Conservation (phyloP, 2,329 filamentous ascomycete species). For the Xylariaceae sp. region DNA sequence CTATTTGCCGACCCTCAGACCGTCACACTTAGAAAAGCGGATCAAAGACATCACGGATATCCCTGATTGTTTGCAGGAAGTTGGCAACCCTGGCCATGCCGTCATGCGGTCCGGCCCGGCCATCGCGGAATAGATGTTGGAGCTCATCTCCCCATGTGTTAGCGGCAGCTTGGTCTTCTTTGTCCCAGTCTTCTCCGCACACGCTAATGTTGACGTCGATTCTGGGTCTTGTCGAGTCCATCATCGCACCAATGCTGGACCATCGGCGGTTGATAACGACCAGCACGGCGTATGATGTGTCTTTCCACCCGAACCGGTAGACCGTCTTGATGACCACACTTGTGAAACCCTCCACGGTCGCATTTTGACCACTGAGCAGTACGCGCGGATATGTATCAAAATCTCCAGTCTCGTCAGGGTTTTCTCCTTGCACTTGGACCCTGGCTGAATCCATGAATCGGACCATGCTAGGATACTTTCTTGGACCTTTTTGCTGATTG, state of each 20-base stretch:
- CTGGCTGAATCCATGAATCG: slow-evolving; percentile 30
- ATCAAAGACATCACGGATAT: slow-evolving; percentile 27
- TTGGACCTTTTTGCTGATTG: slow-evolving; percentile 28
- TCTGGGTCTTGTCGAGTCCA: slow-evolving; percentile 11
- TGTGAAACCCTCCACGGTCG: slow-evolving; percentile 30
- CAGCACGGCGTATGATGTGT: slow-evolving; percentile 39
- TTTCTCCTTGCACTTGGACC: slow-evolving; percentile 16
- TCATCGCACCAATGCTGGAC: slow-evolving; percentile 27
- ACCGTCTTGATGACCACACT: slow-evolving; percentile 37
- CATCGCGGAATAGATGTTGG: slow-evolving; percentile 24
- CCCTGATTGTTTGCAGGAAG: slow-evolving; percentile 23
- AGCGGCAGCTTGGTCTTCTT: slow-evolving; percentile 22
- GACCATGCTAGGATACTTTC: slow-evolving; percentile 26
- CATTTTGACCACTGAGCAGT: slow-evolving; percentile 16
- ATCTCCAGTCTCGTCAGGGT: slow-evolving; percentile 6
- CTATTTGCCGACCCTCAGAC: neutral
- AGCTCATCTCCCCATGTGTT: slow-evolving; percentile 35
- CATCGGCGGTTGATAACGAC: slow-evolving; percentile 41
- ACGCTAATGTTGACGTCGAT: slow-evolving; percentile 36
- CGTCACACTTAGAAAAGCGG: slow-evolving; percentile 6
- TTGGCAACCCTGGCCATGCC: slow-evolving; percentile 33
- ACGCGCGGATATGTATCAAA: slow-evolving; percentile 35
- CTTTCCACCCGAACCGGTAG: slow-evolving; percentile 38
- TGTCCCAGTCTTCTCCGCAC: slow-evolving; percentile 38
- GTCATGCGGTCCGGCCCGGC: slow-evolving; percentile 30